Evolutionary conservation across 108 stramenopile species (phyloP).

Genomic region (Discostella stelligeroides): DNA sequence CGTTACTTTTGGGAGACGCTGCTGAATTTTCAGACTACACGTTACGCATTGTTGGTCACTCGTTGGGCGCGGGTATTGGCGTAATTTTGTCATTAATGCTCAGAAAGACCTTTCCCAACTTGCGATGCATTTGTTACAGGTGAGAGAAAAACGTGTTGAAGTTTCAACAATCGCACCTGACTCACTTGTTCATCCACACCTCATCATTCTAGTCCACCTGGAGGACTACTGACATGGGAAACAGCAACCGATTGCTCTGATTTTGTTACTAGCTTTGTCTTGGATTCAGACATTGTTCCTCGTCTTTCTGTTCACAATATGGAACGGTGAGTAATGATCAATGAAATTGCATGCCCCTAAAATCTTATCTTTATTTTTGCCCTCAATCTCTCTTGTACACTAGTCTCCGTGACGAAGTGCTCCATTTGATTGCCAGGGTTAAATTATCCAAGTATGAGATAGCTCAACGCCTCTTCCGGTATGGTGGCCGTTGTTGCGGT

Average conservation of each 20-base stretch:
- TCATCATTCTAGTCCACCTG: conserved; percentile 68
- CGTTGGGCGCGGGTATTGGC: conserved; percentile 91
- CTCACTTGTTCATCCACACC: no score
- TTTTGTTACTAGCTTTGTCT: conserved; percentile 78
- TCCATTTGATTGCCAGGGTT: conserved; percentile 80
- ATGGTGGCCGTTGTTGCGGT: conserved; percentile 20
- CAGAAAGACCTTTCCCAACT: conserved; percentile 62
- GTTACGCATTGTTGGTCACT: conserved; percentile 91
- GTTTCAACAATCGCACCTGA: no score
- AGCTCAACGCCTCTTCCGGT: conserved; percentile 51
- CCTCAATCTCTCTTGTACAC: neutral
- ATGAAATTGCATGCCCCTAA: neutral
- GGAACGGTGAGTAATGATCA: conserved; percentile 48
- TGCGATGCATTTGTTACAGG: conserved; percentile 79
- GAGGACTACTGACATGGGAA: conserved; percentile 85
- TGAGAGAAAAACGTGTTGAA: neutral
- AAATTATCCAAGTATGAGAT: conserved; percentile 84
- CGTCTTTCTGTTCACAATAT: conserved; percentile 78
- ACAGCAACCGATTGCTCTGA: conserved; percentile 66
- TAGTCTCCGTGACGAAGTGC: conserved; percentile 77
- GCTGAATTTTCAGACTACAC: conserved; percentile 69
- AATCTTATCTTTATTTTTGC: neutral
- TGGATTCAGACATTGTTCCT: conserved; percentile 92
- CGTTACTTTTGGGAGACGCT: conserved; percentile 58
- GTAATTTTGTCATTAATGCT: conserved; percentile 89